These are phyloP conservation scores for Trichoderma guizhouense DNA, from an alignment of 2,329 filamentous ascomycete genomes.

Conservation along the genomic window DNA sequence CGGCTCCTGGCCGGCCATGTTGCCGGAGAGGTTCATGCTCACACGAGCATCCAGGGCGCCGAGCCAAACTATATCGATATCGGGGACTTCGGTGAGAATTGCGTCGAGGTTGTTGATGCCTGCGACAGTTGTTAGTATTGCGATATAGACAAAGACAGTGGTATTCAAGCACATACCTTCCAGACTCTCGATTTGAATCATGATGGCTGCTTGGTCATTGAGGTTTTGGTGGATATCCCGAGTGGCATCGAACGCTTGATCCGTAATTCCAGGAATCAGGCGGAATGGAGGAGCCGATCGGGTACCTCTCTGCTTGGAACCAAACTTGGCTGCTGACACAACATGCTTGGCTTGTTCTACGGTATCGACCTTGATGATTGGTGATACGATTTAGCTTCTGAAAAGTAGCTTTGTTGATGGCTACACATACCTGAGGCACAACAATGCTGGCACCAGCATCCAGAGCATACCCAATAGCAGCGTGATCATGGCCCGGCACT, in stretches of 20 bases:
- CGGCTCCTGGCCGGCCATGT: slow-evolving; percentile 36
- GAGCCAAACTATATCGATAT: slow-evolving; percentile 48
- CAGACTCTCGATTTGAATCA: slow-evolving; percentile 46
- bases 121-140: neutral
- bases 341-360: slow-evolving; percentile 44
- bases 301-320: slow-evolving; percentile 36
- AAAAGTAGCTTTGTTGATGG: neutral
- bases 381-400: neutral
- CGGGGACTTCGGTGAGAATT: slow-evolving; percentile 43
- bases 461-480: slow-evolving; percentile 44
- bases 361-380: slow-evolving; percentile 36
- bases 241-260: slow-evolving; percentile 31
- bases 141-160: neutral
- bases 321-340: slow-evolving; percentile 44
- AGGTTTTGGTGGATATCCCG: slow-evolving; percentile 37
- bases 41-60: slow-evolving; percentile 43
- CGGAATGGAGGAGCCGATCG: slow-evolving; percentile 46
- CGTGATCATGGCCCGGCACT: slow-evolving; percentile 46
- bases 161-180: slow-evolving; percentile 21
- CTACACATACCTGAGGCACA: slow-evolving; percentile 35
- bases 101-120: slow-evolving; percentile 46
- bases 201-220: slow-evolving; percentile 46
- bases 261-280: slow-evolving; percentile 38
- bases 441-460: slow-evolving; percentile 47
- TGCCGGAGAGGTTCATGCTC: slow-evolving; percentile 41